Conservation (phyloP, 306 rosid species). For the Senna tora region DNA sequence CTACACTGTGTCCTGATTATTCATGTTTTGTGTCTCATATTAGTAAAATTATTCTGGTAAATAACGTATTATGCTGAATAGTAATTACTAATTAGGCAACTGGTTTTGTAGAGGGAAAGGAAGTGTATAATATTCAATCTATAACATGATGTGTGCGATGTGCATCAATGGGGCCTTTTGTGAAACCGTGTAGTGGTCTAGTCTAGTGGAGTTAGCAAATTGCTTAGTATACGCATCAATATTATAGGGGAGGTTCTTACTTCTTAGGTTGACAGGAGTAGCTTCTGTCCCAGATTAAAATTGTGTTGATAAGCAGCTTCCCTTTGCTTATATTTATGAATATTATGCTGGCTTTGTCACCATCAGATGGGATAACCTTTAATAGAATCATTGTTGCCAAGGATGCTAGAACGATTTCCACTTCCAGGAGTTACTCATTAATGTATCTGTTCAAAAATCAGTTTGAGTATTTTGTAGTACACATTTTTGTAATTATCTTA, state of each 20-base stretch:
- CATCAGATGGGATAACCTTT: not conserved
- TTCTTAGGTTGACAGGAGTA: slow-evolving; percentile 9
- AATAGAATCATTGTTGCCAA: not conserved
- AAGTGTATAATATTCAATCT: slow-evolving; percentile 7
- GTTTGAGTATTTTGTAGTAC: not conserved
- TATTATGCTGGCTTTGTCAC: not conserved
- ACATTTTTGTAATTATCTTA: not conserved
- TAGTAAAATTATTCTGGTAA: too few species aligned
- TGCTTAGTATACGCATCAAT: not conserved
- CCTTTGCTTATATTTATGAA: not conserved
- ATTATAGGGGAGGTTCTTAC: not conserved
- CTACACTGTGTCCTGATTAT: slow-evolving; percentile 20
- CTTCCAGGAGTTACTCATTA: not conserved
- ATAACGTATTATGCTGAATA: not conserved
- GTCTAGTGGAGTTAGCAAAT: slow-evolving; percentile 8
- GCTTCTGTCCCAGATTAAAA: slow-evolving; percentile 6
- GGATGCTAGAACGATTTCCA: not conserved
- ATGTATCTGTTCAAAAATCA: not conserved
- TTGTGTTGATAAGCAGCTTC: not conserved
- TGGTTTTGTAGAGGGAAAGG: not conserved
- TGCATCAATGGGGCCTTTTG: not conserved
- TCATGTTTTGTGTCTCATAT: not conserved
- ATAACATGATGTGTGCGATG: not conserved
- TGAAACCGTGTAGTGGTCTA: not conserved
- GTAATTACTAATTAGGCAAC: slow-evolving; percentile 3